phyloP scores from a whole-genome alignment of 495 filamentous ascomycete species.

The Lophium mytilinum region DNA sequence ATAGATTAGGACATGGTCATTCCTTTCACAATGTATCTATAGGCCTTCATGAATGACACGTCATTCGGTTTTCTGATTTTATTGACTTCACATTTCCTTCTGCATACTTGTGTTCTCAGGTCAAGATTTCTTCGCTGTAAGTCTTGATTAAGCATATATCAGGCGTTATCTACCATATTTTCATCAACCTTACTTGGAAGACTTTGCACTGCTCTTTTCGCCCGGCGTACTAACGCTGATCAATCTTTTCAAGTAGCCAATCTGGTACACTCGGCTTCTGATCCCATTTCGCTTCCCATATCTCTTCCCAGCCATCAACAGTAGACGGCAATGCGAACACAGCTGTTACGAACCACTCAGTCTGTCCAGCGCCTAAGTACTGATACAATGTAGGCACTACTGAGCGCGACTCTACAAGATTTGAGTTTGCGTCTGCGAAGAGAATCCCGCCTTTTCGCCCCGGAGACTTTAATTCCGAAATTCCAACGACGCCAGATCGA shows the following conservation, averaged over 20 bases:
- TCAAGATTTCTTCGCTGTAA: too few species aligned
- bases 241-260: constrained; percentile 19
- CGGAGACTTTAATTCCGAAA: constrained; percentile 46
- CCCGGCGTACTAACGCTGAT: too few species aligned
- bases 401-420: constrained; percentile 61
- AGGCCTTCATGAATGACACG: not conserved
- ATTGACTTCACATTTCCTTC: not conserved
- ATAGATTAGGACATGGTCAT: not conserved
- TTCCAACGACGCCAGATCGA: constrained; percentile 58
- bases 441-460: constrained; percentile 51
- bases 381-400: constrained; percentile 55
- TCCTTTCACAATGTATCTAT: not conserved
- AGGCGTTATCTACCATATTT: too few species aligned
- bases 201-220: too few species aligned
- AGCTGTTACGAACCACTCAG: constrained; percentile 43
- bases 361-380: constrained; percentile 32
- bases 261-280: constrained; percentile 19
- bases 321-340: constrained; percentile 31
- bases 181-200: too few species aligned
- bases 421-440: constrained; percentile 70
- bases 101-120: not conserved
- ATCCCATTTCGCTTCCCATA: constrained; percentile 23
- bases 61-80: not conserved
- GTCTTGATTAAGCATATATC: too few species aligned
- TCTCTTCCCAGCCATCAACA: constrained; percentile 20